These are phyloP conservation scores for Clonostachys rosea DNA, from an alignment of 2,329 filamentous ascomycete species.

Conservation along the genomic window DNA sequence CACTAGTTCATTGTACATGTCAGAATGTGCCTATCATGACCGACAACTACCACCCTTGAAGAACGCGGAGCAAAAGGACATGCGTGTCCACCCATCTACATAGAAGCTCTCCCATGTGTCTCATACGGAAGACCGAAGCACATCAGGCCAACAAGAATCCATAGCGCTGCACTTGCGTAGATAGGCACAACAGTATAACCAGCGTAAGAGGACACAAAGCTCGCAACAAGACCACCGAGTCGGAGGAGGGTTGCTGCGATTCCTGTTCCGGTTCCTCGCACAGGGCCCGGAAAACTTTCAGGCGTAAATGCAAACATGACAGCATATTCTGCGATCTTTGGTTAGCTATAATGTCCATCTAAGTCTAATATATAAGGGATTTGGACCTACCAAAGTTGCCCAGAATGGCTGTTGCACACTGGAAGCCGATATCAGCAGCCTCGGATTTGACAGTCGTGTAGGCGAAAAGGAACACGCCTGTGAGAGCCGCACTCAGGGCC, in stretches of 20 bases:
- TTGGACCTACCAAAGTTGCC: constrained; percentile 24
- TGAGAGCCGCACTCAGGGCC: constrained; percentile 30
- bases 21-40: too few species aligned
- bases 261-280: constrained; percentile 47
- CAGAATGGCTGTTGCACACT: constrained; percentile 29
- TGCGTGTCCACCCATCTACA: constrained; percentile 7
- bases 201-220: constrained; percentile 33
- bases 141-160: constrained; percentile 32
- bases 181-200: constrained; percentile 36
- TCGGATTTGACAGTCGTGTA: constrained; percentile 29
- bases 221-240: constrained; percentile 30
- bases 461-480: constrained; percentile 35
- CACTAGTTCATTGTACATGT: too few species aligned
- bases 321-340: constrained; percentile 7
- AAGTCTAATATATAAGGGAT: neutral
- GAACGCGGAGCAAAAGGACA: too few species aligned
- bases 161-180: constrained; percentile 36
- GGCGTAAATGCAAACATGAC: constrained; percentile 38
- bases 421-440: constrained; percentile 23
- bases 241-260: constrained; percentile 31
- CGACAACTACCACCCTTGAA: too few species aligned
- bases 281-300: constrained; percentile 48
- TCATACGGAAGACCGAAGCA: constrained; percentile 37
- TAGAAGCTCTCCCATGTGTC: constrained; percentile 29
- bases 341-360: neutral